These are phyloP conservation scores for Camelina sativa DNA, from an alignment of 345 rosid species.

Conservation along the genomic window DNA sequence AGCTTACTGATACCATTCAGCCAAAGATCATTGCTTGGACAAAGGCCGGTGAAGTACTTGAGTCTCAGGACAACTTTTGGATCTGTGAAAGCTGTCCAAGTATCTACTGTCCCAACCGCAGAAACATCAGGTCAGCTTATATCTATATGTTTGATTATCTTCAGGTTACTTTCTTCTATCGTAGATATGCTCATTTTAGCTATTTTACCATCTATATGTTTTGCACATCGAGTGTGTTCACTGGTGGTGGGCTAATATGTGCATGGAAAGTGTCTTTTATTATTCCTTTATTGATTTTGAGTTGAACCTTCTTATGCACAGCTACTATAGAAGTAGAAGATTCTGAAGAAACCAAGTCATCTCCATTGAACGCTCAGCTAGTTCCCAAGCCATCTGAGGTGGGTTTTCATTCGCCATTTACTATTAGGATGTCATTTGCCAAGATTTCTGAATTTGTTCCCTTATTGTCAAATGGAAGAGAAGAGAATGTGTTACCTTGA, in stretches of 20 bases:
- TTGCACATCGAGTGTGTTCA: slow-evolving; percentile 8
- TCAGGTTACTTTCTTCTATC: slow-evolving; percentile 1
- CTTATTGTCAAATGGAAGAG: slow-evolving; percentile 1
- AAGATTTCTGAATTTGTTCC: neutral
- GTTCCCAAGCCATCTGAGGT: slow-evolving; percentile 74
- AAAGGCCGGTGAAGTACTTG: slow-evolving; percentile 27
- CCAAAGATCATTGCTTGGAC: slow-evolving; percentile 31
- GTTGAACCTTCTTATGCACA: slow-evolving; percentile 9
- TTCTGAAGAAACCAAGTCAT: slow-evolving; percentile 48
- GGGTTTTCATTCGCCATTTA: slow-evolving; percentile 22
- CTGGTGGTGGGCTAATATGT: neutral
- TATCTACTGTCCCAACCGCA: slow-evolving; percentile 31
- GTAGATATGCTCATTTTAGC: neutral
- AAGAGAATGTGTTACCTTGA: slow-evolving; percentile 6
- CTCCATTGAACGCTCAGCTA: slow-evolving; percentile 53
- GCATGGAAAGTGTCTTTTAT: neutral
- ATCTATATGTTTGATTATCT: slow-evolving; percentile 6
- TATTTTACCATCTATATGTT: neutral
- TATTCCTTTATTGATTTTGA: slow-evolving; percentile 7
- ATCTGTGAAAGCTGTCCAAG: slow-evolving; percentile 38
- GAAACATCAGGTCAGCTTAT: slow-evolving; percentile 37
- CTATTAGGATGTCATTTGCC: slow-evolving; percentile 5
- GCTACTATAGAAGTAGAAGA: slow-evolving; percentile 40
- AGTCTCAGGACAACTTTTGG: slow-evolving; percentile 32
- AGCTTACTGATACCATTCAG: slow-evolving; percentile 27